Percentiles rank a stretch among this genome's conserved stretches.
These are phyloP conservation scores for Monosporascus ibericus DNA, from an alignment of 2,329 filamentous ascomycete species.

Conservation along the genomic window DNA sequence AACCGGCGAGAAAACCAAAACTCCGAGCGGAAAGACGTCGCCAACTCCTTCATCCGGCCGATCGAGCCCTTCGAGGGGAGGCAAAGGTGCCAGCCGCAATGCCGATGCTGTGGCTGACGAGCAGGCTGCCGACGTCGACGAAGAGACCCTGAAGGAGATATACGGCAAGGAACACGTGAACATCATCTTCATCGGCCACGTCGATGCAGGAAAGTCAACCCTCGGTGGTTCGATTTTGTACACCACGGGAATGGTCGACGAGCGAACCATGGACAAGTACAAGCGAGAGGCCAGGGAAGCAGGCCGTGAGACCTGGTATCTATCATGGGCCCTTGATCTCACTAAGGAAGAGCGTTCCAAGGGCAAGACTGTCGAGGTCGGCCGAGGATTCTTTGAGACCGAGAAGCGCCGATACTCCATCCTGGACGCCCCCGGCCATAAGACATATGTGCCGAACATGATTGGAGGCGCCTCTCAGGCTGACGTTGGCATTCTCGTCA, in stretches of 20 bases:
- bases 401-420: slow-evolving; percentile 96
- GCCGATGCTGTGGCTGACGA: slow-evolving; percentile 81
- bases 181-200: slow-evolving; percentile 96
- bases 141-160: slow-evolving; percentile 79
- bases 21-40: slow-evolving; percentile 64
- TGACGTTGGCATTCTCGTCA: slow-evolving; percentile 91
- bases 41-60: slow-evolving; percentile 78
- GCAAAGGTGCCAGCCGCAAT: slow-evolving; percentile 53
- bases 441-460: slow-evolving; percentile 98
- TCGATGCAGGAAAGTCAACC: slow-evolving; percentile 96
- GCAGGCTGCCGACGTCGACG: slow-evolving; percentile 67
- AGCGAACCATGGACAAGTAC: slow-evolving; percentile 97
- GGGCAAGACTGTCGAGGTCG: slow-evolving; percentile 97
- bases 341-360: slow-evolving; percentile 95
- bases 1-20: slow-evolving; percentile 60
- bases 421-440: slow-evolving; percentile 93
- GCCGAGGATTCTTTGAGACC: slow-evolving; percentile 92
- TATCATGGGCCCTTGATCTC: slow-evolving; percentile 96
- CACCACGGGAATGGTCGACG: slow-evolving; percentile 97
- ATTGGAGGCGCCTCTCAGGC: slow-evolving; percentile 92
- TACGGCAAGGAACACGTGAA: slow-evolving; percentile 93
- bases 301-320: slow-evolving; percentile 96
- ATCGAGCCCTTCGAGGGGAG: slow-evolving; percentile 66
- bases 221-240: slow-evolving; percentile 91
- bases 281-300: slow-evolving; percentile 94